Conservation (phyloP, 2,329 filamentous ascomycete species). For the Exophiala bonariae region DNA sequence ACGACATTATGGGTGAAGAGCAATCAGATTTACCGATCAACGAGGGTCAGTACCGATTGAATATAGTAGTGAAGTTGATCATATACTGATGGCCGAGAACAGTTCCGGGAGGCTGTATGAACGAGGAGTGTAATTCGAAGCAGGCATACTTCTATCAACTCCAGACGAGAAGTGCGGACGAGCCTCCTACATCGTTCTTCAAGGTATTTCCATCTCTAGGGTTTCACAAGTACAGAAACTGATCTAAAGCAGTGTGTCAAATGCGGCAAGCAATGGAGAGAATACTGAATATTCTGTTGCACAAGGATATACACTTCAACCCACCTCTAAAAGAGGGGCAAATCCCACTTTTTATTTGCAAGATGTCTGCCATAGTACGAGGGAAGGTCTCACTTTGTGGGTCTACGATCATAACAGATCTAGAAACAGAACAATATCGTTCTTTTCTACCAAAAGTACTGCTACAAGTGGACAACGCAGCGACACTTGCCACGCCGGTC, state of each 20-base stretch:
- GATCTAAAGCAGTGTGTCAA: constrained; percentile 42
- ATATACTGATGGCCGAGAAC: constrained; percentile 1
- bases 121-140: constrained; percentile 74
- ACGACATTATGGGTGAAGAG: constrained; percentile 74
- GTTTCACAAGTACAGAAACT: constrained; percentile 26
- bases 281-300: constrained; percentile 41
- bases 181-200: constrained; percentile 97
- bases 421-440: no score
- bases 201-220: constrained; percentile 59
- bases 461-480: no score
- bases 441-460: no score
- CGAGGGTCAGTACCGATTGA: constrained; percentile 20
- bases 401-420: no score
- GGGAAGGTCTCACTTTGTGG: no score
- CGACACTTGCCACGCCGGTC: no score
- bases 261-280: constrained; percentile 49
- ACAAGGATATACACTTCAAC: neutral
- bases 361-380: no score
- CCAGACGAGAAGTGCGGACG: constrained; percentile 96
- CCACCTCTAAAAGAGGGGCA: no score
- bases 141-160: constrained; percentile 95
- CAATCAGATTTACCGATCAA: constrained; percentile 27
- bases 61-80: neutral
- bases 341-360: no score
- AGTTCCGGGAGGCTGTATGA: constrained; percentile 60